A percentile compares a stretch with the other conserved stretches of the same genome.
Conservation (phyloP, 352 stramenopile genomes). For the Globisporangium ultimum region DNA sequence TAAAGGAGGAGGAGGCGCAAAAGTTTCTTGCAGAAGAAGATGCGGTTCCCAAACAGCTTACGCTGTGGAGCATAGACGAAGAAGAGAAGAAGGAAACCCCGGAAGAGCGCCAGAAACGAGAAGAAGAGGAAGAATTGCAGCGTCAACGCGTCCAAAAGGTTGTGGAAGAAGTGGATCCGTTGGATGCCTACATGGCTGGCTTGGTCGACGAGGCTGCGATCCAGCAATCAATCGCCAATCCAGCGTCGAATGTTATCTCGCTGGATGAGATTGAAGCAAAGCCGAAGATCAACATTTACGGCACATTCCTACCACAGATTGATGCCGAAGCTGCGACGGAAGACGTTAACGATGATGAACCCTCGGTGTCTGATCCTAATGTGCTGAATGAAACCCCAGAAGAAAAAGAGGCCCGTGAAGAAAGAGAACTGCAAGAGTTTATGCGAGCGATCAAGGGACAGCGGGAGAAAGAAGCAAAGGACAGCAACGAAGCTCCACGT, state of each 20-base stretch:
- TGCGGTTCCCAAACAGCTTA: conserved; percentile 58
- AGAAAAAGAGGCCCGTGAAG: conserved; percentile 71
- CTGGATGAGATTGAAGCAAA: conserved; percentile 77
- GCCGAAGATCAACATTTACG: conserved; percentile 83
- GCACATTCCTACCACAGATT: conserved; percentile 66
- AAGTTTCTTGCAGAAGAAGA: conserved; percentile 74
- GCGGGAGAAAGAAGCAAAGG: conserved; percentile 46
- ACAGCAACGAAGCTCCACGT: neutral
- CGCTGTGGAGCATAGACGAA: conserved; percentile 59
- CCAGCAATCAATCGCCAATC: conserved; percentile 64
- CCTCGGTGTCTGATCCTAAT: neutral
- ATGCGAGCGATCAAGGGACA: conserved; percentile 82
- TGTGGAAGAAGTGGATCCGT: conserved; percentile 74
- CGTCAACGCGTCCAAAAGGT: conserved; percentile 66
- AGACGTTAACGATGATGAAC: neutral
- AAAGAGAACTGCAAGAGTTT: conserved; percentile 82
- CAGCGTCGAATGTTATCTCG: conserved; percentile 80
- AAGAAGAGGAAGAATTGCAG: conserved; percentile 42
- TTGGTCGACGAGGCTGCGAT: conserved; percentile 76
- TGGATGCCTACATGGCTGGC: conserved; percentile 87
- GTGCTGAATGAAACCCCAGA: conserved; percentile 50
- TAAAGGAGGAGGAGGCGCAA: conserved; percentile 52
- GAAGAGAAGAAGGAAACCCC: conserved; percentile 58
- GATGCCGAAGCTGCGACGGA: conserved; percentile 14
- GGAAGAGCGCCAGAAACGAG: conserved; percentile 46